A percentile compares a stretch with the other conserved stretches of the same genome.
phyloP scores from a whole-genome alignment of 441 rosid species.

The Erodium trifolium region DNA sequence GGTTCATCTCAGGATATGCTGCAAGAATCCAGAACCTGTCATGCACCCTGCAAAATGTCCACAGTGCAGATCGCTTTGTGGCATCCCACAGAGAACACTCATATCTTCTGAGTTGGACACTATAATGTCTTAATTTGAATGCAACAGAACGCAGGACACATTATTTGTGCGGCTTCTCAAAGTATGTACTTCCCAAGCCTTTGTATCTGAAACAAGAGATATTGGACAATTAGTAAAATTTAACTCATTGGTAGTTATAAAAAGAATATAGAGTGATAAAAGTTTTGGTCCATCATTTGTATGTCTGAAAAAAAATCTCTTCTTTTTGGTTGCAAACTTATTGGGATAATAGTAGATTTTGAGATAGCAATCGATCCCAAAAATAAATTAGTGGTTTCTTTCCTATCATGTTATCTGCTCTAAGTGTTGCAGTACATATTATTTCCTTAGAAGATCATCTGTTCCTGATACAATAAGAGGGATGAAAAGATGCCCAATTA shows the following conservation, averaged over 20 bases:
- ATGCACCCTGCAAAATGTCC: constrained; percentile 76
- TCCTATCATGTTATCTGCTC: too few species aligned
- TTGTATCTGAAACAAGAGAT: constrained; percentile 48
- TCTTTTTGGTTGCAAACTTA: too few species aligned
- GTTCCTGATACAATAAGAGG: constrained; percentile 81
- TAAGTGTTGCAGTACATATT: too few species aligned
- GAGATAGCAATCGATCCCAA: too few species aligned
- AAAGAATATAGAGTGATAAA: background rate
- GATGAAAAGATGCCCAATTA: constrained; percentile 93
- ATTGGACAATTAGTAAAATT: background rate
- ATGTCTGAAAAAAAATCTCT: too few species aligned
- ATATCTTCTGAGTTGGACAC: constrained; percentile 84
- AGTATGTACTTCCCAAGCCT: constrained; percentile 86
- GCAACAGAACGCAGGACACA: constrained; percentile 51
- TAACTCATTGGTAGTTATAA: background rate
- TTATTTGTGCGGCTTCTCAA: constrained; percentile 75
- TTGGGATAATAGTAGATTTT: too few species aligned
- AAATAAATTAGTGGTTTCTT: too few species aligned
- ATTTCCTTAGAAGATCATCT: constrained; percentile 42
- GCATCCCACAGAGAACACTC: constrained; percentile 84
- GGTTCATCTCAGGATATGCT: constrained; percentile 79
- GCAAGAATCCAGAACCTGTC: constrained; percentile 84
- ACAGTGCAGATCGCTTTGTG: constrained; percentile 71
- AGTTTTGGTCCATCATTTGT: too few species aligned
- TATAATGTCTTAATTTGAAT: constrained; percentile 75